These are phyloP conservation scores for Dalbergia oliveri DNA, from an alignment of 306 rosid species.

Conservation along the genomic window DNA sequence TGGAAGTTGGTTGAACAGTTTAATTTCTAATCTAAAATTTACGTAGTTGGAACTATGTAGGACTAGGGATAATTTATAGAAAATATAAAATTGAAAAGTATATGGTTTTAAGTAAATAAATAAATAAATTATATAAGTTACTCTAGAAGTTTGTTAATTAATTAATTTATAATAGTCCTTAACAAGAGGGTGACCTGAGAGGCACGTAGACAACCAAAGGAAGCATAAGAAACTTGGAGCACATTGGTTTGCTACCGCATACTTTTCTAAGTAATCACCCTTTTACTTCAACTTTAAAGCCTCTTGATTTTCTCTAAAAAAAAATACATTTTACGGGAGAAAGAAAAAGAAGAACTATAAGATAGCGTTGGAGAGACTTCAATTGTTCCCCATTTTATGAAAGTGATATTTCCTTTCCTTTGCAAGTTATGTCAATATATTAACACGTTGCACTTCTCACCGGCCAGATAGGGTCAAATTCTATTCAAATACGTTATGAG, in stretches of 20 bases:
- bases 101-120: background rate
- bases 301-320: background rate
- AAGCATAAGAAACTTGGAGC: slow-evolving; percentile 35
- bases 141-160: slow-evolving; percentile 20
- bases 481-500: slow-evolving; percentile 50
- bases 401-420: slow-evolving; percentile 40
- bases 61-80: too few relatives aligned
- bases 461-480: slow-evolving; percentile 54
- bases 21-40: background rate
- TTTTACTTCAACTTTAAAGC: slow-evolving; percentile 19
- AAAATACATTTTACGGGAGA: background rate
- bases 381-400: slow-evolving; percentile 31
- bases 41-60: background rate
- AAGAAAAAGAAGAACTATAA: background rate
- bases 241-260: slow-evolving; percentile 7
- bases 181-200: background rate
- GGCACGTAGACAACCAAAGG: background rate
- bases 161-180: background rate
- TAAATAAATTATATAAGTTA: background rate
- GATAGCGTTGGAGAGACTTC: slow-evolving; percentile 27
- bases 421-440: slow-evolving; percentile 38
- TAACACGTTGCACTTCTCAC: slow-evolving; percentile 57
- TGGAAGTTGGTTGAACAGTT: slow-evolving; percentile 4
- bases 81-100: background rate
- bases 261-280: slow-evolving; percentile 38